Evolutionary conservation across 768 basidiomycete species (phyloP).

Genomic region (Cystoderma amianthinum): DNA sequence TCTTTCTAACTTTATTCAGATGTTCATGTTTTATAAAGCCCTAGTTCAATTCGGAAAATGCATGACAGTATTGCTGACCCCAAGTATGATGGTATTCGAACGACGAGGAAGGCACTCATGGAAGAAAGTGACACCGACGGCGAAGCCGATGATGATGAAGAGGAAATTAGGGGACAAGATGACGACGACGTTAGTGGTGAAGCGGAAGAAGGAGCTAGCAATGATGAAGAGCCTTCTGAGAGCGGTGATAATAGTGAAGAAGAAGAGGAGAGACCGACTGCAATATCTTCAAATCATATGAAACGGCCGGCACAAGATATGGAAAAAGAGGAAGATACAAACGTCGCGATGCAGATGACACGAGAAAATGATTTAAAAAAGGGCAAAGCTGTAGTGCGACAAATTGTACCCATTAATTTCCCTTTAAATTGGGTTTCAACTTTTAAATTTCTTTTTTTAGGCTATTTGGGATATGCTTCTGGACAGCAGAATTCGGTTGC

Average conservation of each 20-base stretch:
- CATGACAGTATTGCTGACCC: slow-evolving; percentile 64
- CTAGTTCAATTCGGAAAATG: slow-evolving; percentile 60
- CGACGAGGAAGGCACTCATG: slow-evolving; percentile 51
- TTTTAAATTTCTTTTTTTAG: slow-evolving; percentile 27
- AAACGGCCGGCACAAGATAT: background rate
- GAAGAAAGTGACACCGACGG: slow-evolving; percentile 35
- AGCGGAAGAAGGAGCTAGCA: slow-evolving; percentile 10
- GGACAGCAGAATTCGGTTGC: slow-evolving; percentile 87
- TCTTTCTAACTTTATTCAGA: slow-evolving; percentile 1
- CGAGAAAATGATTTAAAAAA: slow-evolving; percentile 72
- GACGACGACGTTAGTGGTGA: slow-evolving; percentile 7
- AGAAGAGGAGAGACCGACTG: background rate
- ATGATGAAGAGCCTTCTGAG: slow-evolving; percentile 8
- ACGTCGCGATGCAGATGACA: slow-evolving; percentile 48
- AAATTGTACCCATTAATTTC: slow-evolving; percentile 77
- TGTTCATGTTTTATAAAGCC: slow-evolving; percentile 31
- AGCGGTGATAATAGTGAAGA: slow-evolving; percentile 6
- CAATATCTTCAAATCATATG: background rate
- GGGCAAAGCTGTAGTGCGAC: slow-evolving; percentile 76
- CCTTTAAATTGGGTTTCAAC: background rate
- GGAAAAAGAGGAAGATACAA: slow-evolving; percentile 19
- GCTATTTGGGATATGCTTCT: slow-evolving; percentile 80
- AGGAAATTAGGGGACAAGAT: slow-evolving; percentile 10
- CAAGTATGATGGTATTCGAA: slow-evolving; percentile 72
- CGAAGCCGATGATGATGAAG: slow-evolving; percentile 18